These are phyloP conservation scores for Pezicula rhizophila DNA, from an alignment of 2,329 filamentous ascomycete genomes.

Conservation along the genomic window DNA sequence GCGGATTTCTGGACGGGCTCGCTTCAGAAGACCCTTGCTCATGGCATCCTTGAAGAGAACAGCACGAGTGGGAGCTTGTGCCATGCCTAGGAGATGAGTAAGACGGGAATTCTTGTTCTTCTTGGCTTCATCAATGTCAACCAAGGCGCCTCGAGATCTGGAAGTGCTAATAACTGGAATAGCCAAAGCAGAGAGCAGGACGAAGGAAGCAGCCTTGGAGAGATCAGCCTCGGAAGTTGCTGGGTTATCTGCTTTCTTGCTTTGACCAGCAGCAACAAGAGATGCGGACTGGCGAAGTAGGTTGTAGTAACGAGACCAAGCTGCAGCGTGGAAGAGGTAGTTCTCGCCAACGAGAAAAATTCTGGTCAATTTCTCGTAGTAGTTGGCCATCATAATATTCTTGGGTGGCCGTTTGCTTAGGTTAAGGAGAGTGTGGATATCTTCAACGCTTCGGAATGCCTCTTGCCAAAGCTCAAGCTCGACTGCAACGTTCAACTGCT, in stretches of 20 bases:
- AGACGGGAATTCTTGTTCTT: constrained; percentile 99
- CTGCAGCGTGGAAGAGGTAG: constrained; percentile 97
- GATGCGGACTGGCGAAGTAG: constrained; percentile 86
- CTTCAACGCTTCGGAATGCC: constrained; percentile 97
- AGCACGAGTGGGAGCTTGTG: constrained; percentile 77
- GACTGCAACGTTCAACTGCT: constrained; percentile 96
- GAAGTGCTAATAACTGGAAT: constrained; percentile 99
- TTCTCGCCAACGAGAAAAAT: constrained; percentile 99
- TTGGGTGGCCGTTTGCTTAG: constrained; percentile 97
- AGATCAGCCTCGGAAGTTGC: constrained; percentile 83
- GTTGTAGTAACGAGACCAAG: constrained; percentile 96
- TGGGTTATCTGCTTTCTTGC: constrained; percentile 92
- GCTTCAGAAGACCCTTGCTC: constrained; percentile 89
- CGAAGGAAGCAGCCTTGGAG: constrained; percentile 91
- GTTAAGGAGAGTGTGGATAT: constrained; percentile 95
- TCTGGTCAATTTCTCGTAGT: constrained; percentile 97
- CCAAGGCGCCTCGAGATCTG: constrained; percentile 87
- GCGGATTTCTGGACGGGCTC: constrained; percentile 87
- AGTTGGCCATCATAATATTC: constrained; percentile 99
- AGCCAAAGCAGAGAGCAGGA: constrained; percentile 88
- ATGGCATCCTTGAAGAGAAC: constrained; percentile 93
- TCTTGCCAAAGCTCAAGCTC: constrained; percentile 99
- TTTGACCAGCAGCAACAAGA: constrained; percentile 75
- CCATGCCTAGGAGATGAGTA: constrained; percentile 93
- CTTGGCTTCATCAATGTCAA: constrained; percentile 92